These are phyloP conservation scores for Metschnikowia henanensis DNA, from an alignment of 805 yeast genomes.

Conservation along the genomic window DNA sequence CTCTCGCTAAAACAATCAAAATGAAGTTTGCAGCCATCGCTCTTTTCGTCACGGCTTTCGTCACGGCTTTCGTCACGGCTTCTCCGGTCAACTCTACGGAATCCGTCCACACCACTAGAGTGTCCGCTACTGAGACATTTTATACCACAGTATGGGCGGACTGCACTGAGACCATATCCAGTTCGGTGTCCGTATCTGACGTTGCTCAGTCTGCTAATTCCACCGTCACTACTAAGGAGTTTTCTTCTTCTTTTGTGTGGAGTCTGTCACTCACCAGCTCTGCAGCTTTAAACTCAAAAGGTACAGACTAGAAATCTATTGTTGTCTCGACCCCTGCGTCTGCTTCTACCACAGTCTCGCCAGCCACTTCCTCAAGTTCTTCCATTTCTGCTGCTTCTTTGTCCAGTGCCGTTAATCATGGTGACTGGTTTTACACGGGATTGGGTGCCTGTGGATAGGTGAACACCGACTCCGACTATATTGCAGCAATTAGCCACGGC, in stretches of 20 bases:
- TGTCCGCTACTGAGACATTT: not conserved
- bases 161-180: not conserved
- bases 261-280: too few species aligned
- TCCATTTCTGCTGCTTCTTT: not conserved
- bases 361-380: not conserved
- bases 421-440: conserved; percentile 33
- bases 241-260: too few species aligned
- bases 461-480: conserved; percentile 44
- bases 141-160: not conserved
- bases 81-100: not conserved
- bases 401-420: not conserved
- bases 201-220: not conserved
- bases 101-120: not conserved
- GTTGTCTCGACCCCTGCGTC: too few species aligned
- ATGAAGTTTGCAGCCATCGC: not conserved
- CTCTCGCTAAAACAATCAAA: not conserved
- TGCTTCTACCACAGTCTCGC: not conserved
- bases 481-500: conserved; percentile 51
- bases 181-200: not conserved
- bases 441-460: conserved; percentile 56
- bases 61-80: not conserved
- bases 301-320: too few species aligned
- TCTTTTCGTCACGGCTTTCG: not conserved
- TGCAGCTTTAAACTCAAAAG: too few species aligned
- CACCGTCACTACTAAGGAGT: too few species aligned